These are phyloP conservation scores for Acrocalymma vagum DNA, from an alignment of 2,329 filamentous ascomycete genomes.

Conservation along the genomic window DNA sequence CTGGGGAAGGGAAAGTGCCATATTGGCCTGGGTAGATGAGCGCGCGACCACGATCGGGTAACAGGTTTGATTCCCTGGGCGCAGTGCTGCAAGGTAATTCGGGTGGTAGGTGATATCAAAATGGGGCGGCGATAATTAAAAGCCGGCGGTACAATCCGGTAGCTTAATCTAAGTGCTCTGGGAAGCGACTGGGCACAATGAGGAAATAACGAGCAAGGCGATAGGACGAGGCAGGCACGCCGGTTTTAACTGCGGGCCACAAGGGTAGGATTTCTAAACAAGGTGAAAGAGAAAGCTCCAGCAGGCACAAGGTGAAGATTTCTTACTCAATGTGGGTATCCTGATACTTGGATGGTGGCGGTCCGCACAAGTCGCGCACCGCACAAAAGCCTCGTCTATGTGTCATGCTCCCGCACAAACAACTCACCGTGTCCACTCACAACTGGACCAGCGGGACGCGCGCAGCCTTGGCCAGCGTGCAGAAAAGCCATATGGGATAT, in stretches of 20 bases:
- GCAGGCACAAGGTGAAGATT: neutral
- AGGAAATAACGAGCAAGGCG: slow-evolving; percentile 9
- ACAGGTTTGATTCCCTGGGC: slow-evolving; percentile 10
- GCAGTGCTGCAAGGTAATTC: slow-evolving; percentile 10
- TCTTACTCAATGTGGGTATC: neutral
- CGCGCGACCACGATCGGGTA: slow-evolving; percentile 28
- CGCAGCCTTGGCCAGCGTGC: no score
- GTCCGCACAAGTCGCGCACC: slow-evolving; percentile 33
- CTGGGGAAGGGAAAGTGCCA: no score
- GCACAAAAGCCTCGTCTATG: slow-evolving; percentile 4
- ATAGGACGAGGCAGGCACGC: neutral
- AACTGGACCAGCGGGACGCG: no score
- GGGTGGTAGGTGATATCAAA: slow-evolving; percentile 21
- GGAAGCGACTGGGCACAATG: slow-evolving; percentile 25
- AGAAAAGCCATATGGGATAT: no score
- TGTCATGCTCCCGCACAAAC: slow-evolving; percentile 23
- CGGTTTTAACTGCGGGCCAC: neutral
- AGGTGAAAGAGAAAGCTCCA: no score
- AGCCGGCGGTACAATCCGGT: slow-evolving; percentile 24
- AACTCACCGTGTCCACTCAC: no score
- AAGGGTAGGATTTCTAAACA: neutral
- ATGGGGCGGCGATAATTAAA: slow-evolving; percentile 17
- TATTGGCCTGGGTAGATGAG: slow-evolving; percentile 13
- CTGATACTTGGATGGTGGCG: no score
- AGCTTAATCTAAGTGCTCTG: slow-evolving; percentile 29